Evolutionary conservation across 2,329 filamentous ascomycete species (phyloP).

Genomic region (Stagonosporopsis tanaceti): DNA sequence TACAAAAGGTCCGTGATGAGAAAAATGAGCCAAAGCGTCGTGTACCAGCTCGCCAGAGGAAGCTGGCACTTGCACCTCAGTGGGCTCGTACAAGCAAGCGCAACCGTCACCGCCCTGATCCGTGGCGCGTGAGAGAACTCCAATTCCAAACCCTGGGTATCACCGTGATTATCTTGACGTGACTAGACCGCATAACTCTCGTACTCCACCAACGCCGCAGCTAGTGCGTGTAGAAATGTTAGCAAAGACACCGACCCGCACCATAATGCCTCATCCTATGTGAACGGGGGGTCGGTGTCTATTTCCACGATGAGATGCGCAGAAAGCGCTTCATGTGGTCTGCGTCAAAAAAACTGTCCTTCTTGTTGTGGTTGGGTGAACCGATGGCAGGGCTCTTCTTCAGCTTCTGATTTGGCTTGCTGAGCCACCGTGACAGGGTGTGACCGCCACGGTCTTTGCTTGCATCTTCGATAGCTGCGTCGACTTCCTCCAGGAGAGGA

Average conservation of each 20-base stretch:
- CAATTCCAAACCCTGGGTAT: conserved; percentile 22
- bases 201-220: conserved; percentile 20
- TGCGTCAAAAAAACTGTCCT: conserved; percentile 48
- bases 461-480: conserved; percentile 36
- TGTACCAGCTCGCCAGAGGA: conserved; percentile 30
- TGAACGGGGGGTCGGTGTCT: conserved; percentile 4
- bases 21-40: conserved; percentile 10
- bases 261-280: background rate
- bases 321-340: conserved; percentile 50
- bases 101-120: conserved; percentile 17
- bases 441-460: conserved; percentile 31
- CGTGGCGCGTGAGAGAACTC: conserved; percentile 22
- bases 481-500: conserved; percentile 43
- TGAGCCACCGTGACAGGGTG: conserved; percentile 45
- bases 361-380: conserved; percentile 23
- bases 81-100: conserved; percentile 16
- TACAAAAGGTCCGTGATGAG: conserved; percentile 4
- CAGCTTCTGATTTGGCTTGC: conserved; percentile 33
- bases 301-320: conserved; percentile 45
- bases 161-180: conserved; percentile 23
- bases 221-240: conserved; percentile 19
- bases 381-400: conserved; percentile 23
- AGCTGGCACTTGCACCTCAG: conserved; percentile 34
- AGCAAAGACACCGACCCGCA: conserved; percentile 5
- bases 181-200: conserved; percentile 19